A percentile compares a stretch with the other conserved stretches of the same genome.
Conservation (phyloP, 805 yeast genomes). For the Barnettozyma vustinii region DNA sequence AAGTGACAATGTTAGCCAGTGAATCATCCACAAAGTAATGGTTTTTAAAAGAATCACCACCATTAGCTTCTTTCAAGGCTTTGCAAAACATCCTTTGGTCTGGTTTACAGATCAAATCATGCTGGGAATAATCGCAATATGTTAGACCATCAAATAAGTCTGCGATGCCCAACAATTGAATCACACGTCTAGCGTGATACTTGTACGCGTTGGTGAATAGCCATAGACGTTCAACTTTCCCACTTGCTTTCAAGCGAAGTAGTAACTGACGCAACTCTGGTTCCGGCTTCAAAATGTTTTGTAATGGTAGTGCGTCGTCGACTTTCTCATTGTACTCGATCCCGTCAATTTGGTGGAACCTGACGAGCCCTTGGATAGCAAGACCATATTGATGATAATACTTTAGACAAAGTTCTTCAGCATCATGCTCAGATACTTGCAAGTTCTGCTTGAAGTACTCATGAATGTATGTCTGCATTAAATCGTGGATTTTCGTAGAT, state of each 20-base stretch:
- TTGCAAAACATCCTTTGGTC: conserved; percentile 60
- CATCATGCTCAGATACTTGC: conserved; percentile 62
- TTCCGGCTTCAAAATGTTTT: conserved; percentile 66
- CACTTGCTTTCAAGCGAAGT: conserved; percentile 33
- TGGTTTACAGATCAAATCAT: conserved; percentile 85
- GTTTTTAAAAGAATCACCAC: conserved; percentile 38
- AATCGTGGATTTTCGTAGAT: conserved; percentile 69
- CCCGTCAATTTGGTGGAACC: conserved; percentile 69
- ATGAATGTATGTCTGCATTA: conserved; percentile 85
- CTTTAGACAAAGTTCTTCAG: conserved; percentile 59
- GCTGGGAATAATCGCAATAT: conserved; percentile 72
- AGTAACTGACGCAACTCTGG: conserved; percentile 47
- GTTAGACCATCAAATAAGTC: conserved; percentile 93
- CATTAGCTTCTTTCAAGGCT: conserved; percentile 52
- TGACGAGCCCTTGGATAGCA: conserved; percentile 83
- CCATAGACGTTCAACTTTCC: conserved; percentile 74
- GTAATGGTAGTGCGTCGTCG: conserved; percentile 89
- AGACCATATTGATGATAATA: conserved; percentile 87
- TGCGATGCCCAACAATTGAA: conserved; percentile 78
- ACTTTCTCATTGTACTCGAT: conserved; percentile 82
- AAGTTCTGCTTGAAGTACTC: conserved; percentile 68
- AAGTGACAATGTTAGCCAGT: conserved; percentile 70
- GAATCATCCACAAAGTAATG: conserved; percentile 88
- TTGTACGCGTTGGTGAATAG: conserved; percentile 91
- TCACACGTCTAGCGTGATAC: conserved; percentile 80